Evolutionary conservation across 1,139 yeast species (phyloP), one percentile per base, ranked within the genome.

Genomic region (Yamadazyma songkhlaensis): DNA sequence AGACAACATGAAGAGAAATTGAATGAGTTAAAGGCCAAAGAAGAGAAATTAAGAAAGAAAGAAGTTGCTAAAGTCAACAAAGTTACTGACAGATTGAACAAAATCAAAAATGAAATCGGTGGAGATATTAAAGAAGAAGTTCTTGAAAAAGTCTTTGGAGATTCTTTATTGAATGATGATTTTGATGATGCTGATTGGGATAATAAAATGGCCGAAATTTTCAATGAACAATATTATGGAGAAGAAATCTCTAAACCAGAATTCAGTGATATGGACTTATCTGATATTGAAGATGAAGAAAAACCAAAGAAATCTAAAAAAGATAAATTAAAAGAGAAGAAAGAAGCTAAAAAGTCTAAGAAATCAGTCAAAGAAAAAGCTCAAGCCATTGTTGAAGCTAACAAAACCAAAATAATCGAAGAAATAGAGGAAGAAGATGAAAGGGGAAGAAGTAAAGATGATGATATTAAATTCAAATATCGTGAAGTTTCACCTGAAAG

Each of bases 181-280:
- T 94, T 88, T 57, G 90, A 88, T 49, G 90, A 85, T 53, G 79
- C 83, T 29, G 95, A 86, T 45, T 94, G 98, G 98, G 97, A 94
- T 59, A 67, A 64, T 44, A 81, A 87, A 45, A 83, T 94, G 84
- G 80, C 84, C 29, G 84, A 86, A 54, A 77, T 90, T 29, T 94
- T 94, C 58, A 77, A 87, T 54, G 96, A 88, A 40, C 88, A 81
- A 42, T 88, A 77, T 54, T 87, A 88, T 51, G 76, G 67, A 8
- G 79, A 75, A 29, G 83, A 73, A 35, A 71, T 62, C 9, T 60
- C 51, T 15, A 70, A 70, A 46, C 76, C 76, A 4, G 57, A 56
- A 27, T 70, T 70, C 65, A 67, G 60, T 38, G 70, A 53, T 36
- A 55, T 53, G 39, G 63, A 58, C 23, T 63, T 57, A 22, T 59